Base-by-base conservation (phyloP, 176 grass and related monocot genomes). In the Aegilops tauschii region DNA sequence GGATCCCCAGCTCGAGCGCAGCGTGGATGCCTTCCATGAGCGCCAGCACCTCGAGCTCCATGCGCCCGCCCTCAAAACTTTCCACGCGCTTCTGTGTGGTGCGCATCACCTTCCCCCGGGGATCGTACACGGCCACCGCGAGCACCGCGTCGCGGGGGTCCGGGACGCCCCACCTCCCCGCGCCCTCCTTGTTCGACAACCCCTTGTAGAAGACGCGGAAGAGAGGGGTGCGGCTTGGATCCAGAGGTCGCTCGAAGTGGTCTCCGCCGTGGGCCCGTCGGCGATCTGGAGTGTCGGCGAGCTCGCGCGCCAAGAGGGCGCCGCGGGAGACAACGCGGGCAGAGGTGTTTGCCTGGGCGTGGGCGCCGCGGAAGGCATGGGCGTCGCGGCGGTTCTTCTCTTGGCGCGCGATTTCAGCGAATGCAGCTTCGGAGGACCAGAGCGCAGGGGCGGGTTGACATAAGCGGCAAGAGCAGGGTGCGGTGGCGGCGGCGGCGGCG, bases 181-280 rank as follows among this genome's bases (percentile, higher is more conserved):
- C 49, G 32, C 85, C 13, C 13, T 84, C 44, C 52, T 6, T 37
- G 66, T 67, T 91, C 6, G 56, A 7, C 92, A 97, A 29, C 20
- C 90, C 95, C 88, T 97, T 97, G 80, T 84, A 91, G 61, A 84
- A 89, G 45, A 97, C 71, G 29, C 84, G 77, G 83, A 94, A 94
- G 3, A 54, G 77, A 34, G 11, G 61, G 10, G 9, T 1, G 61
- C n/a, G 31, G 58, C 18, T 9, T 17, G 5, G 8, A 7, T 77
- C 74, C 2, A 89, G 49, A 13, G 92, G 87, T 16, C 67, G 82
- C 37, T 87, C 92, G 79, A 94, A 88, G 37, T 86, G 14, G 12
- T 90, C 92, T 9, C 92, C 90, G 39, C 64, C 80, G 32, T 92
- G 80, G 44, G 87, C 89, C 90, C 92, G 87, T 2, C 69, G 87